These are phyloP conservation scores for Galerina marginata DNA, from an alignment of 768 basidiomycete species.

Conservation along the genomic window DNA sequence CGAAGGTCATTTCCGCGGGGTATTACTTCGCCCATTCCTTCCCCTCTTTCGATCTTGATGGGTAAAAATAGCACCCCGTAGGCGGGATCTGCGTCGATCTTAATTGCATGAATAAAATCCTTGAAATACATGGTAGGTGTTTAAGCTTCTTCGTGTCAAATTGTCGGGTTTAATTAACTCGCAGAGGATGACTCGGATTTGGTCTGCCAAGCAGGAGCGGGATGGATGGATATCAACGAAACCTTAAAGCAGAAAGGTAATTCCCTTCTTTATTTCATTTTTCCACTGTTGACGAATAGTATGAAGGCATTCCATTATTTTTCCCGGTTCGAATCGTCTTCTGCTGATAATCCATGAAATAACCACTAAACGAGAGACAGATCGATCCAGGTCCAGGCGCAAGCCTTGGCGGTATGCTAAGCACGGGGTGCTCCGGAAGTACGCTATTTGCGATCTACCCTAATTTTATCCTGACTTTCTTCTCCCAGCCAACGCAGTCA, in stretches of 20 bases:
- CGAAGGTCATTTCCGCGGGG: slow-evolving; percentile 77
- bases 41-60: not conserved
- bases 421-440: slow-evolving; percentile 89
- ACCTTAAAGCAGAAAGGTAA: slow-evolving; percentile 63
- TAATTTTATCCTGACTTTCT: not conserved
- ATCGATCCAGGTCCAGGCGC: slow-evolving; percentile 81
- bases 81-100: slow-evolving; percentile 85
- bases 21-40: slow-evolving; percentile 34
- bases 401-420: slow-evolving; percentile 86
- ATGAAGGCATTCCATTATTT: slow-evolving; percentile 75
- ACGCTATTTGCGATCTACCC: slow-evolving; percentile 20
- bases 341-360: not conserved
- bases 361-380: slow-evolving; percentile 37
- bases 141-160: not conserved
- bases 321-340: slow-evolving; percentile 63
- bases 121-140: slow-evolving; percentile 68
- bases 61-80: slow-evolving; percentile 27
- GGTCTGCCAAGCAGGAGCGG: slow-evolving; percentile 73
- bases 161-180: too few relatives aligned
- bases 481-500: slow-evolving; percentile 71
- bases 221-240: slow-evolving; percentile 77
- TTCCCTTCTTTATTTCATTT: not conserved
- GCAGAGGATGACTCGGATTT: slow-evolving; percentile 74
- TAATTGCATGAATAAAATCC: slow-evolving; percentile 77
- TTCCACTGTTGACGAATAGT: not conserved